phyloP scores from a whole-genome alignment of 345 rosid species.

The Lepidium didymum region DNA sequence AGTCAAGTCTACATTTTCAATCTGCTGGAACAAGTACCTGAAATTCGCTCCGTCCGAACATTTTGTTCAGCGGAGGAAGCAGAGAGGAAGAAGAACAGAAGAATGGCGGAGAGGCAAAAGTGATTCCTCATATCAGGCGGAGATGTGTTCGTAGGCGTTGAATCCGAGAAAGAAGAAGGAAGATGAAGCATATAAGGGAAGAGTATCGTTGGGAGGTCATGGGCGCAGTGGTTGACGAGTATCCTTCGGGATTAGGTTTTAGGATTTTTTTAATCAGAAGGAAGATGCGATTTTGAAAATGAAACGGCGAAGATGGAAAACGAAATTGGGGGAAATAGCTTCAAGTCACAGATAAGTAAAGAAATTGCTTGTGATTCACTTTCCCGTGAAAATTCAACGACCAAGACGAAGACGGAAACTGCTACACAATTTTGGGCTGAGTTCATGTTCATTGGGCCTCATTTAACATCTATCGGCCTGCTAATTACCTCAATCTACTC shows the following conservation, averaged over 20 bases:
- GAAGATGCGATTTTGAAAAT: slow-evolving; percentile 20
- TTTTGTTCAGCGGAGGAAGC: slow-evolving; percentile 33
- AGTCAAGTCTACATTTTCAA: not conserved
- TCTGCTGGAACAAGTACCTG: slow-evolving; percentile 37
- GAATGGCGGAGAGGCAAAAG: slow-evolving; percentile 28
- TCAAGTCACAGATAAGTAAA: slow-evolving; percentile 52
- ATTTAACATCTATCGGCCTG: not conserved
- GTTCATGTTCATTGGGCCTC: not conserved
- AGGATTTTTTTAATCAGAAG: slow-evolving; percentile 20
- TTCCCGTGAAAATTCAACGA: not conserved
- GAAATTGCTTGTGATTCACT: slow-evolving; percentile 12
- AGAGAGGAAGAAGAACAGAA: slow-evolving; percentile 22
- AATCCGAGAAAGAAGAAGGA: slow-evolving; percentile 10
- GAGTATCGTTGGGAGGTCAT: slow-evolving; percentile 63
- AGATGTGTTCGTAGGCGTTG: slow-evolving; percentile 23
- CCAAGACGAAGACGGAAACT: not conserved
- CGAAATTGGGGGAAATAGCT: slow-evolving; percentile 48
- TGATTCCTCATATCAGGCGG: slow-evolving; percentile 32
- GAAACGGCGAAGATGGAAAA: slow-evolving; percentile 31
- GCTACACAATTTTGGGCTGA: not conserved
- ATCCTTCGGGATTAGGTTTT: slow-evolving; percentile 52
- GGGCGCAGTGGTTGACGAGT: slow-evolving; percentile 58
- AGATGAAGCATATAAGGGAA: slow-evolving; percentile 34
- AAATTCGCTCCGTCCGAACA: slow-evolving; percentile 62
- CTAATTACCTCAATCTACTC: too few relatives aligned